Evolutionary conservation across 805 yeast species (phyloP).

Genomic region (Candida maltosa): DNA sequence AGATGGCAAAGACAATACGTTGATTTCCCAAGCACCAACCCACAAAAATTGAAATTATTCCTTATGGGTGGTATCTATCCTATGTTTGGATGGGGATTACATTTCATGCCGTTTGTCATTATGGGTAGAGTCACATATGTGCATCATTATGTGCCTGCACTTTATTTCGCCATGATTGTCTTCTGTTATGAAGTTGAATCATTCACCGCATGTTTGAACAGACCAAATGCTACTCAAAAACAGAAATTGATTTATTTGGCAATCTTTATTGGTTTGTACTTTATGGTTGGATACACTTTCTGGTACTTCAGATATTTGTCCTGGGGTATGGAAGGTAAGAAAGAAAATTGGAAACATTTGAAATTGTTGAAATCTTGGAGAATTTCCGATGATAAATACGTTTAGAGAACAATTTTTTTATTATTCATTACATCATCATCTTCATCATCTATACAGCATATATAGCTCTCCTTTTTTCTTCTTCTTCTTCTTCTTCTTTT

Average conservation of each 20-base stretch:
- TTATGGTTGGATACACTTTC: conserved; percentile 33
- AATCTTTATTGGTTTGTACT: conserved; percentile 26
- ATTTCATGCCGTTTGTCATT: conserved; percentile 80
- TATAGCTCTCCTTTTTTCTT: too few species aligned
- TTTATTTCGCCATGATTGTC: conserved; percentile 87
- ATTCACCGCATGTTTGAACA: conserved; percentile 27
- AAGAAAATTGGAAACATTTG: conserved; percentile 35
- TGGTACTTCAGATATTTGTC: conserved; percentile 42
- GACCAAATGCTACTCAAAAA: conserved; percentile 10
- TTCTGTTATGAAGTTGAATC: conserved; percentile 59
- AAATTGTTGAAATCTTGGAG: conserved; percentile 41
- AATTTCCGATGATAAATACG: conserved; percentile 35
- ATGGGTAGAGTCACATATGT: conserved; percentile 98
- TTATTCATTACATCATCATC: background rate
- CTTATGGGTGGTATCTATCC: conserved; percentile 79
- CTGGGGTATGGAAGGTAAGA: conserved; percentile 45
- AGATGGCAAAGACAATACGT: conserved; percentile 73
- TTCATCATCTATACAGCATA: too few species aligned
- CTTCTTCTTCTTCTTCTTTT: too few species aligned
- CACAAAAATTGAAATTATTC: conserved; percentile 46
- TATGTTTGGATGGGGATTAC: conserved; percentile 86
- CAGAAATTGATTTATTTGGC: conserved; percentile 18
- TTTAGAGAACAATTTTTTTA: conserved; percentile 7
- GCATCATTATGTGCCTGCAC: conserved; percentile 94
- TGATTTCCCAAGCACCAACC: conserved; percentile 46